Percentiles rank a stretch among this genome's conserved stretches.
Evolutionary conservation across 306 rosid genomes (phyloP).

Genomic region (Trifolium fragiferum): DNA sequence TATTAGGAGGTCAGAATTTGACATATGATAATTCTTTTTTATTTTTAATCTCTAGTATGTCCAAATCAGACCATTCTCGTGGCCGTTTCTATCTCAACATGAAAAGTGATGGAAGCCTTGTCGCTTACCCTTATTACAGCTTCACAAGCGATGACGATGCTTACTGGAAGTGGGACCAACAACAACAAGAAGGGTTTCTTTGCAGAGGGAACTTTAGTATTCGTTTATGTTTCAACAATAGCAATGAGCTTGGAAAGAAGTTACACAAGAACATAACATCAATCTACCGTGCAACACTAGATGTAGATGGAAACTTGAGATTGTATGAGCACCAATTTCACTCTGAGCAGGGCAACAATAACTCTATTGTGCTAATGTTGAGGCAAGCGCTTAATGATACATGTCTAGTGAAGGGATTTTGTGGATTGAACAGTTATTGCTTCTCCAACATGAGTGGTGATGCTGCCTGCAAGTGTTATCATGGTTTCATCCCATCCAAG

Average conservation of each 20-base stretch:
- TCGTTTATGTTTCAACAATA: background rate
- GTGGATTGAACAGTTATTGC: constrained; percentile 54
- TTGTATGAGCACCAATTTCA: constrained; percentile 46
- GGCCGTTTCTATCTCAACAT: constrained; percentile 10
- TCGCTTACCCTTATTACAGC: constrained; percentile 26
- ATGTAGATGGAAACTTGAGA: constrained; percentile 42
- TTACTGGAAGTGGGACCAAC: background rate
- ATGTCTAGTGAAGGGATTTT: constrained; percentile 42
- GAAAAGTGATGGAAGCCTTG: background rate
- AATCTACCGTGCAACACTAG: constrained; percentile 49
- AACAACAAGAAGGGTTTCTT: too few species aligned
- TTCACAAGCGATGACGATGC: accelerated
- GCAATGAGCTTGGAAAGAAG: background rate
- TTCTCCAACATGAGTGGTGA: background rate
- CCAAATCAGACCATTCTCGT: constrained; percentile 36
- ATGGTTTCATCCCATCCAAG: constrained; percentile 36
- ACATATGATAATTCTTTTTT: too few species aligned
- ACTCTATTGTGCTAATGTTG: background rate
- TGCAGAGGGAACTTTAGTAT: accelerated
- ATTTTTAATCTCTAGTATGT: too few species aligned
- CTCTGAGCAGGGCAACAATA: constrained; percentile 8
- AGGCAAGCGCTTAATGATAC: constrained; percentile 26
- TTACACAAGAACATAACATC: background rate
- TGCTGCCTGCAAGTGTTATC: constrained; percentile 43
- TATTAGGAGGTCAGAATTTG: constrained; percentile 47